phyloP scores from a whole-genome alignment of 2,329 filamentous ascomycete genomes.

The Paraconiothyrium sp. region DNA sequence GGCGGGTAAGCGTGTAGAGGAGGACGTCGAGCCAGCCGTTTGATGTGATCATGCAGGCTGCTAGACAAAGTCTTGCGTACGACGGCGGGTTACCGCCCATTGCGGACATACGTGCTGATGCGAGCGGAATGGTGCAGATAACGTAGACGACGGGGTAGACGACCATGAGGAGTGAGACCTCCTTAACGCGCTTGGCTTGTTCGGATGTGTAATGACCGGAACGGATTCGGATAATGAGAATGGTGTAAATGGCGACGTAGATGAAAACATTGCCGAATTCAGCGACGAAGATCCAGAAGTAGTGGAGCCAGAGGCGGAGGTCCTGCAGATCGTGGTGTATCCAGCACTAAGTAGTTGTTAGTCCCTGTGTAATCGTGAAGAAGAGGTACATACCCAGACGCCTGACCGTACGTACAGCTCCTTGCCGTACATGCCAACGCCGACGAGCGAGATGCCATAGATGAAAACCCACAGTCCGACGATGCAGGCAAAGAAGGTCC shows the following conservation, averaged over 20 bases:
- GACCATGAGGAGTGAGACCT: conserved; percentile 66
- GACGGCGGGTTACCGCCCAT: conserved; percentile 64
- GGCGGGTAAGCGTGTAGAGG: conserved; percentile 66
- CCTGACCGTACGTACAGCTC: conserved; percentile 71
- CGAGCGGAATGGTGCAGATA: conserved; percentile 73
- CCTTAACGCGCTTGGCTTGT: conserved; percentile 47
- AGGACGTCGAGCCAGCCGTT: conserved; percentile 68
- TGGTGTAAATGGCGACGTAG: conserved; percentile 57
- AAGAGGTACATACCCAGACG: conserved; percentile 60
- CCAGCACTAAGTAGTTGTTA: conserved; percentile 63
- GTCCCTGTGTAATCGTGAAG: not conserved
- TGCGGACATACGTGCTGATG: conserved; percentile 69
- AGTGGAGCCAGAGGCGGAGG: conserved; percentile 69
- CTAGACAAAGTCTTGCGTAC: conserved; percentile 59
- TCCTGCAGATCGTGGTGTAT: conserved; percentile 64
- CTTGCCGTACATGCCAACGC: conserved; percentile 54
- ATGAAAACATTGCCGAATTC: conserved; percentile 63
- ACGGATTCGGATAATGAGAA: conserved; percentile 51
- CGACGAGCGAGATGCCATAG: conserved; percentile 66
- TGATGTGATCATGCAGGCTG: conserved; percentile 65
- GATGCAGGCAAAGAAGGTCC: conserved; percentile 61
- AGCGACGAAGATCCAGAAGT: conserved; percentile 70
- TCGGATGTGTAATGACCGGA: conserved; percentile 46
- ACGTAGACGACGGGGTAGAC: conserved; percentile 76
- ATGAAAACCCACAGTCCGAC: conserved; percentile 66